phyloP scores from a whole-genome alignment of 1,139 yeast genomes.

The Debaryomyces robertsiae region DNA sequence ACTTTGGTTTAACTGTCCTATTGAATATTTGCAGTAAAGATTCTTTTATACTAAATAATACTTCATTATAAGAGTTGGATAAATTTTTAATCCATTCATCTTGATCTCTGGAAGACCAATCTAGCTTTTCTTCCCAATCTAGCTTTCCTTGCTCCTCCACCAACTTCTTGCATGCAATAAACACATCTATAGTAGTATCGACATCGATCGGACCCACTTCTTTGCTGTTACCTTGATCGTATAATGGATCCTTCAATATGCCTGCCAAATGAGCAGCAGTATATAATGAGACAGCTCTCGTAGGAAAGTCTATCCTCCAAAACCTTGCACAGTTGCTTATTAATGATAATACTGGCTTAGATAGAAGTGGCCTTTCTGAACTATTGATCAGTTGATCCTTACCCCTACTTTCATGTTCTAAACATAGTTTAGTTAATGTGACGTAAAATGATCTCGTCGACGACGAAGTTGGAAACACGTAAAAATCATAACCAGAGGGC shows the following conservation, averaged over 20 bases:
- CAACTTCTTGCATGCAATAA: conserved; percentile 31
- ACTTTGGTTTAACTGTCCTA: conserved; percentile 55
- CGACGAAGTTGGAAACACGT: conserved; percentile 46
- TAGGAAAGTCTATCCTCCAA: conserved; percentile 62
- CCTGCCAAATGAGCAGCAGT: conserved; percentile 54
- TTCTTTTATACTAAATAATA: conserved; percentile 50
- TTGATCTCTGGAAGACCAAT: conserved; percentile 56
- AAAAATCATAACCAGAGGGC: conserved; percentile 38
- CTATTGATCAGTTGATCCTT: conserved; percentile 18
- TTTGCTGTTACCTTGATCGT: conserved; percentile 19
- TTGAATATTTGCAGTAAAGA: conserved; percentile 50
- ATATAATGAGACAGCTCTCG: conserved; percentile 54
- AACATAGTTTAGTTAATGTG: conserved; percentile 31
- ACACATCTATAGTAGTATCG: conserved; percentile 27
- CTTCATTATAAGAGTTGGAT: conserved; percentile 48
- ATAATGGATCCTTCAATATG: conserved; percentile 35
- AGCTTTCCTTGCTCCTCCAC: conserved; percentile 36
- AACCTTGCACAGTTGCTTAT: conserved; percentile 50
- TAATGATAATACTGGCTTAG: conserved; percentile 44
- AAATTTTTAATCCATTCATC: conserved; percentile 55
- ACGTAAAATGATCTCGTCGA: conserved; percentile 32
- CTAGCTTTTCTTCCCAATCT: conserved; percentile 36
- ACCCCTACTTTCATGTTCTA: conserved; percentile 24
- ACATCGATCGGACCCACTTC: conserved; percentile 38
- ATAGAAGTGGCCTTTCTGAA: conserved; percentile 29